Evolutionary conservation across 768 basidiomycete genomes (phyloP).

Genomic region (Dentipellis fragilis): DNA sequence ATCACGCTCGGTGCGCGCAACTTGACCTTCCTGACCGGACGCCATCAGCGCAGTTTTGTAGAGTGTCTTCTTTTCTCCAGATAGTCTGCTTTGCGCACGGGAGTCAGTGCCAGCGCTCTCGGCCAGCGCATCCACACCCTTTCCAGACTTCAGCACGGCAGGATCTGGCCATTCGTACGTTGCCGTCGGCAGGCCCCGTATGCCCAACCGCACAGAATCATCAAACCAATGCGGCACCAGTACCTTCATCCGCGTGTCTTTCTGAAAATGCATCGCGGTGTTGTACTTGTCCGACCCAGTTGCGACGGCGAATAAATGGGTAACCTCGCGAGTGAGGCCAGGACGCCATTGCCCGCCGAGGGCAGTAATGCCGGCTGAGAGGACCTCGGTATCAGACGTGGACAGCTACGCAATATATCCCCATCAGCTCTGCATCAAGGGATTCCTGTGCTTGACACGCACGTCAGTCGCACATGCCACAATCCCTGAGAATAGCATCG

Average conservation of each 20-base stretch:
- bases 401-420: conserved; percentile 34
- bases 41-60: conserved; percentile 24
- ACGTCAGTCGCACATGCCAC: conserved; percentile 66
- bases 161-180: conserved; percentile 74
- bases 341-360: conserved; percentile 78
- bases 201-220: conserved; percentile 50
- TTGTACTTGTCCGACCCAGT: conserved; percentile 33
- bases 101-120: conserved; percentile 15
- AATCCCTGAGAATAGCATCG: conserved; percentile 76
- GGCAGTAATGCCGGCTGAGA: conserved; percentile 60
- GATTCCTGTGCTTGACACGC: conserved; percentile 11
- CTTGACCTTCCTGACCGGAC: conserved; percentile 12
- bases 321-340: conserved; percentile 74
- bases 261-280: conserved; percentile 46
- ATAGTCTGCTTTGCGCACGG: conserved; percentile 22
- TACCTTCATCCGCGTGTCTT: conserved; percentile 49
- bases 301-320: conserved; percentile 68
- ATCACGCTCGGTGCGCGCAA: conserved; percentile 16
- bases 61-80: conserved; percentile 24
- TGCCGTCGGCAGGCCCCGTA: conserved; percentile 36
- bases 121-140: neutral
- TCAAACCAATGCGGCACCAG: conserved; percentile 94
- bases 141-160: conserved; percentile 29
- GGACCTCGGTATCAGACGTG: conserved; percentile 55
- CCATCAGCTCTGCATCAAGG: neutral